These are phyloP conservation scores for Tetracladium setigerum DNA, from an alignment of 495 filamentous ascomycete species.

Conservation along the genomic window DNA sequence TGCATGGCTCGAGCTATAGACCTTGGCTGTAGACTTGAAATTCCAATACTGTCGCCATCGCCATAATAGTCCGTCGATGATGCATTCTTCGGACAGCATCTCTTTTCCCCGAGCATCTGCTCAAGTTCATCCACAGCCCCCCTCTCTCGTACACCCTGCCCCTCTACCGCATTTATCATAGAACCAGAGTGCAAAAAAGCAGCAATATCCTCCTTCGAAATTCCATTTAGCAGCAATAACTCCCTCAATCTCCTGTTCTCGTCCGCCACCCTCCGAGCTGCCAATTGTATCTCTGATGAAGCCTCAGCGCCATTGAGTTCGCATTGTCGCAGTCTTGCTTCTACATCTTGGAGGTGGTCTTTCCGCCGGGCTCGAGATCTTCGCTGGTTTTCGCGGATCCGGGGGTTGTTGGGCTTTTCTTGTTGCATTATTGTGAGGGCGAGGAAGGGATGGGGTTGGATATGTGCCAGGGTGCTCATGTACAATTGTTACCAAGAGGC, in stretches of 20 bases:
- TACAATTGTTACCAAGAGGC: too few species aligned
- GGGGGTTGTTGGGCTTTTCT: slow-evolving; percentile 30
- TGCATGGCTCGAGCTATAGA: too few species aligned
- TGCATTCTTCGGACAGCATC: not conserved
- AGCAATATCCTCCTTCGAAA: slow-evolving; percentile 37
- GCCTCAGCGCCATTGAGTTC: slow-evolving; percentile 52
- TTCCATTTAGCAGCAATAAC: slow-evolving; percentile 36
- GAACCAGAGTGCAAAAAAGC: slow-evolving; percentile 11
- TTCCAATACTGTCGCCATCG: too few species aligned
- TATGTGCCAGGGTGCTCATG: too few species aligned
- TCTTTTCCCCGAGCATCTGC: slow-evolving; percentile 15
- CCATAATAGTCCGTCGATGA: too few species aligned
- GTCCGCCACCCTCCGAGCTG: slow-evolving; percentile 52
- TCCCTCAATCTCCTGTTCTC: slow-evolving; percentile 53
- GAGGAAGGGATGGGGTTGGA: too few species aligned
- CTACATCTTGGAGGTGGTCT: slow-evolving; percentile 66
- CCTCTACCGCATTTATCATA: slow-evolving; percentile 2
- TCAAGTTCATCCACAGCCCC: slow-evolving; percentile 12
- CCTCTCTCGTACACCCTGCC: slow-evolving; percentile 5
- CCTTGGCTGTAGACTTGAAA: too few species aligned
- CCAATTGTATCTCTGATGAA: slow-evolving; percentile 52
- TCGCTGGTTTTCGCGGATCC: slow-evolving; percentile 74
- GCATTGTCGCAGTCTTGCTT: slow-evolving; percentile 51
- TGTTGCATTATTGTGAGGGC: too few species aligned
- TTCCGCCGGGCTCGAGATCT: slow-evolving; percentile 68